Evolutionary conservation across 345 rosid genomes (phyloP), one percentile per base, ranked within the genome.

Genomic region (Stellera chamaejasme): DNA sequence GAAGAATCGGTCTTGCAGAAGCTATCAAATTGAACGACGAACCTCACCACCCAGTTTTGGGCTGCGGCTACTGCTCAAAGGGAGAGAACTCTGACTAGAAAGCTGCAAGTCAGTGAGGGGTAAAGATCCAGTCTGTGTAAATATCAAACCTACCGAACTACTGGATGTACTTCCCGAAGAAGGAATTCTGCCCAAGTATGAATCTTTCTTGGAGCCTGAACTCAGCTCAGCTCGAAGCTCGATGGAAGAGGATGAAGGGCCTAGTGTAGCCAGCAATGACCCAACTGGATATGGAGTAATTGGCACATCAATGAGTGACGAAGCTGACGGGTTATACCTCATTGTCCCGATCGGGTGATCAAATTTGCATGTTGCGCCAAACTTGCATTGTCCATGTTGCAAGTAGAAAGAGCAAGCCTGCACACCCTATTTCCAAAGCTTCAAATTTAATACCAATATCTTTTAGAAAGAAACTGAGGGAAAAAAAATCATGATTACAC

Each of bases 251-350:
- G 83, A 76, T 42, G 95, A 72, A 44, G 95, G 83, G 23, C 78
- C 82, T 0, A 79, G 75, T 54, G 83, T 78, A 42, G 83, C 87
- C 2, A 84, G 62, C 60, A 81, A 81, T 62, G 95, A 79, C 65
- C 85, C 86, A 55, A 86, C 88, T 25, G 88, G 93, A 61, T 84
- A 90, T 10, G 97, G 95, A 45, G 93, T 78, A 65, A 87, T 88
- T 0, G 97, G 93, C 71, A 80, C 77, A 61, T 90, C 97, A 57
- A 82, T 63, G 14, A 90, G 92, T 50, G 97, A 84, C 14, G 97
- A 90, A 1, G 93, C 88, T 10, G 97, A 90, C 43, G 93, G 87
- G 65, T 85, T 90, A 81, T 87, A 87, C 72, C 88, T 78, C 75
- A 80, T 66, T 55, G 79, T 60, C 68, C 79, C 88, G 72, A 84